Percentiles rank a stretch among this genome's conserved stretches.
These are phyloP conservation scores for Solanum hybrid DNA, from an alignment of 305 asterid species.

Conservation along the genomic window DNA sequence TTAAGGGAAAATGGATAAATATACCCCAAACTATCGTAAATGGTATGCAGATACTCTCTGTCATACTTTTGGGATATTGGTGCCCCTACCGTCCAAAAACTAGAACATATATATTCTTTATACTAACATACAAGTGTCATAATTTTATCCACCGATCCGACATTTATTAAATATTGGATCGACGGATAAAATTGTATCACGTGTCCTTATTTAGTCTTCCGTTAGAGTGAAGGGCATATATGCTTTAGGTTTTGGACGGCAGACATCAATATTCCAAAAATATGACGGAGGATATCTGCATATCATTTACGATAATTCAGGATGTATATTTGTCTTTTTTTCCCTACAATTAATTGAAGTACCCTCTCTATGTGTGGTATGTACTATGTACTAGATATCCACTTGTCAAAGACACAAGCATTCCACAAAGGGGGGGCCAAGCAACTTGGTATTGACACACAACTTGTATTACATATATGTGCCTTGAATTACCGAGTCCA, in stretches of 20 bases:
- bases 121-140: neutral
- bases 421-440: neutral
- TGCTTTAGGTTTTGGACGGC: no score
- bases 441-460: neutral
- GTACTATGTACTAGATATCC: neutral
- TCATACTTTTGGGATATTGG: neutral
- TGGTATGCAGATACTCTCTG: neutral
- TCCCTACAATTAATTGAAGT: neutral
- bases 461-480: neutral
- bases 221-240: neutral
- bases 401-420: neutral
- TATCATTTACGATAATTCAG: no score
- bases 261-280: neutral
- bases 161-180: no score
- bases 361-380: neutral
- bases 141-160: neutral
- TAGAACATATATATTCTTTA: neutral
- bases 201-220: no score
- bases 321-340: no score
- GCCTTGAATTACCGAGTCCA: neutral
- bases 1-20: neutral
- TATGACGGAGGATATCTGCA: rapidly evolving
- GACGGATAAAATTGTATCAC: no score
- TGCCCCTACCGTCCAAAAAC: neutral
- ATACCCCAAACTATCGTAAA: neutral